Evolutionary conservation across 225 moss, liverwort and hornwort genomes (phyloP), one percentile per base, ranked within the genome.

Genomic region (Antitrichia curtipendula): DNA sequence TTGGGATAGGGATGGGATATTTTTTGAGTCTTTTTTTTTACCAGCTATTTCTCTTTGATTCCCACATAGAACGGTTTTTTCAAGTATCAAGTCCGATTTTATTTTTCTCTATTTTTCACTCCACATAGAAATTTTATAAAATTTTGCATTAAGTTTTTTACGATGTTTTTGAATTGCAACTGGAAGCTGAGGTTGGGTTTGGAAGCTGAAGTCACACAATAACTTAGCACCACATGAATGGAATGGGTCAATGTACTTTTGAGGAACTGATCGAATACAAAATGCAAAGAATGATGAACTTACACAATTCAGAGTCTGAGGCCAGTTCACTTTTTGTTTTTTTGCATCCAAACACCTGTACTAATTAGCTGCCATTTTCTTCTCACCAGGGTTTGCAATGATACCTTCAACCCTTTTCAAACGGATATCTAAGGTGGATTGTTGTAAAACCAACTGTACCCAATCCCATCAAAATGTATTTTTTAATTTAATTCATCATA

Each of bases 51-150:
- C 10, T 3, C 25, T 70, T 12, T 13, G 7, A 38, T 68, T 11
- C n/a, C 13, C 7, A 23, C 40, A 68, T 23, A 13, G 13, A 40
- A 69, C 7, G 0, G 2, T 0, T 38, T 68, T 40, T 40, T 8
- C 4, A 11, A 69, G 7, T 8, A 8, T 0, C 0, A 3, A 40
- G 1, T 1, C 0, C 8, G 0, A 5, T 0, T 34, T 40, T 13
- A n/a, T 60, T 12, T 24, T 24, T 4, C 13, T 23, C 24, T 34
- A 19, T 20, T 16, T 34, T 18, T 19, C 6, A 10, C 6, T 10
- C 3, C 3, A 11, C 10, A 6, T 36, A 6, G 1, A 20, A 18
- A 36, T 3, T 10, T 64, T 17, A 19, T 1, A 64, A 6, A 10
- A 36, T 17, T 64, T 63, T 32, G 17, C 18, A 10, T 2, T 0